Evolutionary conservation across 495 filamentous ascomycete species (phyloP).

Genomic region (Neurospora sp.): DNA sequence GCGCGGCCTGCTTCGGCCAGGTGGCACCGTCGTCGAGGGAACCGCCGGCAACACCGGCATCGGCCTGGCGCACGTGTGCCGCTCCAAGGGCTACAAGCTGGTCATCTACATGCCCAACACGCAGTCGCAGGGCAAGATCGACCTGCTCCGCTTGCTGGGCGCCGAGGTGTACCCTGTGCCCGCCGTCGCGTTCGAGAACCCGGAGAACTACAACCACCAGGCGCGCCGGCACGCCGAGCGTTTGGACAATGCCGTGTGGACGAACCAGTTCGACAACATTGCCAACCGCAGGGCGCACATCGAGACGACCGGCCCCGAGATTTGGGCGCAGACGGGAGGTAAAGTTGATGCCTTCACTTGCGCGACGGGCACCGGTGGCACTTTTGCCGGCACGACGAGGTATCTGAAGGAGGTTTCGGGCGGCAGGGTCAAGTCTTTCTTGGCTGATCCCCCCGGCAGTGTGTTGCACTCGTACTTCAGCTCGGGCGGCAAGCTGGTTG

Average conservation of each 20-base stretch:
- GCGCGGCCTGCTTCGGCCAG: slow-evolving; percentile 65
- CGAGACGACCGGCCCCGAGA: slow-evolving; percentile 93
- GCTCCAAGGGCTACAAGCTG: slow-evolving; percentile 82
- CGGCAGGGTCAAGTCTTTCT: slow-evolving; percentile 75
- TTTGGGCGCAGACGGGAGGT: slow-evolving; percentile 88
- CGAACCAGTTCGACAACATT: slow-evolving; percentile 95
- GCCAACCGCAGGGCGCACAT: slow-evolving; percentile 92
- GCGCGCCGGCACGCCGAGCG: slow-evolving; percentile 77
- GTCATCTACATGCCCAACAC: slow-evolving; percentile 99
- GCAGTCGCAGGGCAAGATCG: slow-evolving; percentile 95
- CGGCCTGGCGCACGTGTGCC: slow-evolving; percentile 92
- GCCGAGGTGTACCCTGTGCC: slow-evolving; percentile 99
- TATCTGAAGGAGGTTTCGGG: slow-evolving; percentile 79
- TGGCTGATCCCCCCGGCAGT: slow-evolving; percentile 87
- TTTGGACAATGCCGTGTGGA: slow-evolving; percentile 90
- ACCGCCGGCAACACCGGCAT: slow-evolving; percentile 98
- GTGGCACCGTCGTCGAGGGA: slow-evolving; percentile 92
- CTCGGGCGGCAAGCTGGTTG: slow-evolving; percentile 69
- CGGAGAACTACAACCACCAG: slow-evolving; percentile 96
- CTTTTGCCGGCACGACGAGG: slow-evolving; percentile 78
- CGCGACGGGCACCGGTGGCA: slow-evolving; percentile 87
- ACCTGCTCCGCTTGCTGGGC: slow-evolving; percentile 79
- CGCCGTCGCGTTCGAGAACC: slow-evolving; percentile 92
- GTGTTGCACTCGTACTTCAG: slow-evolving; percentile 87
- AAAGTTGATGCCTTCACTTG: slow-evolving; percentile 91